phyloP scores from a whole-genome alignment of 768 basidiomycete species.

The Phaffia tasmanica region DNA sequence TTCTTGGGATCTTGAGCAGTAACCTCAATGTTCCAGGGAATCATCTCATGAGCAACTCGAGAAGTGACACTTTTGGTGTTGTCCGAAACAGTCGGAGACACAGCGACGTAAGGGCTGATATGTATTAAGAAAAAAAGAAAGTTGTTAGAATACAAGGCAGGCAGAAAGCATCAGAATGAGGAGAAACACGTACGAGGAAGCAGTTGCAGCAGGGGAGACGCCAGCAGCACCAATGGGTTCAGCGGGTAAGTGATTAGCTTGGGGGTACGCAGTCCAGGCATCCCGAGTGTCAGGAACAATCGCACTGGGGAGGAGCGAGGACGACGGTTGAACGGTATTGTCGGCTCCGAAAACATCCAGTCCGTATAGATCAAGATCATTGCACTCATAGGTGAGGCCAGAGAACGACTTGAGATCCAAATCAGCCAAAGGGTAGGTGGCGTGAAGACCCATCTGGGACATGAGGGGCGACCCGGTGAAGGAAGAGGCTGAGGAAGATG shows the following conservation, averaged over 20 bases:
- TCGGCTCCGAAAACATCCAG: not conserved
- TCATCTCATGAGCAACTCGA: not conserved
- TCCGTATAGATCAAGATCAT: not conserved
- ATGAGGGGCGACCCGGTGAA: too few relatives aligned
- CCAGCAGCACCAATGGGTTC: not conserved
- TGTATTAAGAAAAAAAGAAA: not conserved
- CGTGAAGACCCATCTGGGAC: too few relatives aligned
- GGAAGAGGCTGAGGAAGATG: too few relatives aligned
- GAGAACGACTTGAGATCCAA: too few relatives aligned
- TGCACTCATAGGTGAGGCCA: not conserved
- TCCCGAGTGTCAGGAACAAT: not conserved
- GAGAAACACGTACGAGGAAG: not conserved
- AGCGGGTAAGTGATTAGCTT: not conserved
- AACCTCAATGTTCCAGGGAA: constrained; percentile 7
- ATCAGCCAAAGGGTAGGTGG: too few relatives aligned
- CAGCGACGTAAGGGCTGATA: not conserved
- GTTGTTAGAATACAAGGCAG: not conserved
- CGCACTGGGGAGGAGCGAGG: constrained; percentile 2
- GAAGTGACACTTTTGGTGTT: not conserved
- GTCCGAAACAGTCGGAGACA: not conserved
- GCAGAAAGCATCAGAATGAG: not conserved
- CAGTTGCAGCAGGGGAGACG: not conserved
- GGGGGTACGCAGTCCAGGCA: not conserved
- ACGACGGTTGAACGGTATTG: not conserved
- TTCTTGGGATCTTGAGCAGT: constrained; percentile 14